Evolutionary conservation across 768 basidiomycete species (phyloP).

Genomic region (Sporobolomyces phaffii): DNA sequence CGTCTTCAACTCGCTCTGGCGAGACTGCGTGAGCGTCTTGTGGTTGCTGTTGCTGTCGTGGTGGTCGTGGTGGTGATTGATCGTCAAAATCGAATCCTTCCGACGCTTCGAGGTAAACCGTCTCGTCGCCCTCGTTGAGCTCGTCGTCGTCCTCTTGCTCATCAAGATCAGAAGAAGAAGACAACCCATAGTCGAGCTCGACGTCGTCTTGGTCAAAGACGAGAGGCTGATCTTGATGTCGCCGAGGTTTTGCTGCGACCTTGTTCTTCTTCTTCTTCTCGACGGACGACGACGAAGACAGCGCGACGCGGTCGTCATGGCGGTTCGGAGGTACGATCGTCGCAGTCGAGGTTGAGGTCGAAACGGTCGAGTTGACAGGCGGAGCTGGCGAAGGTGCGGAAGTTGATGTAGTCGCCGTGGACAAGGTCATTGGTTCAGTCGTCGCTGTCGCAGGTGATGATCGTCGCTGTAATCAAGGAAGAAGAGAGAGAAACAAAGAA

Average conservation of each 20-base stretch:
- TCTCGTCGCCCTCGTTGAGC: slow-evolving; percentile 10
- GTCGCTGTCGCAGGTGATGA: background rate
- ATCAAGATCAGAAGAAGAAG: background rate
- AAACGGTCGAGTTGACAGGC: too few relatives aligned
- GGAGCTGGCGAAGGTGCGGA: too few relatives aligned
- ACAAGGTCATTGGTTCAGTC: too few relatives aligned
- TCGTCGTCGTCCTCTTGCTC: slow-evolving; percentile 34
- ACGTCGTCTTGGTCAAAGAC: background rate
- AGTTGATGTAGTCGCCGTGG: too few relatives aligned
- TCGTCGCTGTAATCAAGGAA: background rate
- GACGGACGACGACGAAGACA: too few relatives aligned
- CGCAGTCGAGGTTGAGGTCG: background rate
- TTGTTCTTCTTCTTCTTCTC: too few relatives aligned
- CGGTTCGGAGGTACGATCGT: background rate
- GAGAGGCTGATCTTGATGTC: background rate
- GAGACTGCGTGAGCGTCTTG: too few relatives aligned
- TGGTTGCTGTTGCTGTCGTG: background rate
- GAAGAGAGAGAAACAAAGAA: background rate
- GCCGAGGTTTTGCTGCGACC: background rate
- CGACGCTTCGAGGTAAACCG: background rate
- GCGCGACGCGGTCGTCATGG: background rate
- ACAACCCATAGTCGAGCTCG: slow-evolving; percentile 19
- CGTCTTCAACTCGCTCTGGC: background rate
- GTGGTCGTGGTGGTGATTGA: background rate
- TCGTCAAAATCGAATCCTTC: background rate